These are phyloP conservation scores for Thinopyrum elongatum DNA, from an alignment of 176 grass and related monocot species.

Conservation along the genomic window DNA sequence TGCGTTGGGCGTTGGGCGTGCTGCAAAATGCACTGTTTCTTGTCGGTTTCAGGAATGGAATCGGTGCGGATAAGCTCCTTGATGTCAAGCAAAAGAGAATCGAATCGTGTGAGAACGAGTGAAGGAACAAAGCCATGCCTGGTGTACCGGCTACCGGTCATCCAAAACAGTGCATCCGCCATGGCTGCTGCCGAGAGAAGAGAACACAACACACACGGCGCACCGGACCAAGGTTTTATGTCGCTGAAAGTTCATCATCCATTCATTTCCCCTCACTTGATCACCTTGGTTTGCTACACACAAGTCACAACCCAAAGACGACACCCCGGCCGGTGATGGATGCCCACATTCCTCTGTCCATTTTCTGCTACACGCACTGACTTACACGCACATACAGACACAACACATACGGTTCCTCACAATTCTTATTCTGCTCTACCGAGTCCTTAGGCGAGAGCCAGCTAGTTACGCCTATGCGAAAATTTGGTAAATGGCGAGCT, in stretches of 20 bases:
- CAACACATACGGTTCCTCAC: neutral
- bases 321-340: neutral
- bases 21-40: neutral
- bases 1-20: neutral
- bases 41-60: neutral
- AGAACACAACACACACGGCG: too few species aligned
- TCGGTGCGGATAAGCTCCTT: neutral
- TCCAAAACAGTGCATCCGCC: too few species aligned
- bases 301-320: neutral
- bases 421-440: conserved; percentile 31
- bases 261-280: neutral
- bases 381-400: neutral
- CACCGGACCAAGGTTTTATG: neutral
- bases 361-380: neutral
- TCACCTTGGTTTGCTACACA: conserved; percentile 1
- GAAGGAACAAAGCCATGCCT: neutral
- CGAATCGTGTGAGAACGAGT: neutral
- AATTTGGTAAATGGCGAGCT: neutral
- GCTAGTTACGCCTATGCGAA: conserved; percentile 4
- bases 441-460: conserved; percentile 7
- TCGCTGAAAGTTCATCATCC: neutral
- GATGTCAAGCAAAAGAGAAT: neutral
- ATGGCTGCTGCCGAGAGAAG: neutral
- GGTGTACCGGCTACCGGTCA: too few species aligned
- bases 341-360: neutral